Evolutionary conservation across 2,329 filamentous ascomycete genomes (phyloP).

Genomic region (Colletotrichum shisoi): DNA sequence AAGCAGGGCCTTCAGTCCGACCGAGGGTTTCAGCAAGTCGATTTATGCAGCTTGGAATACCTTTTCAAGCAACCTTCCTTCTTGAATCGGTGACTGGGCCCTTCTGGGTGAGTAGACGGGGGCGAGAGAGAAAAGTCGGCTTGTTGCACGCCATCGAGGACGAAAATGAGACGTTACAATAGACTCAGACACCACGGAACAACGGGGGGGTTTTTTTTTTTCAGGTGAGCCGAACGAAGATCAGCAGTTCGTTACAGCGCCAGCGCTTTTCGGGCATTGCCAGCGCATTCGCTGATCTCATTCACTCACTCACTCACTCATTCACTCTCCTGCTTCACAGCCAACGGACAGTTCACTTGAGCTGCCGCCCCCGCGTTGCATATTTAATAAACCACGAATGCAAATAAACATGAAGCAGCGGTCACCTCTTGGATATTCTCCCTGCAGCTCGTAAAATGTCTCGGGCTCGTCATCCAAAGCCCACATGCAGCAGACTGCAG

Average conservation of each 20-base stretch:
- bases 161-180: slow-evolving; percentile 30
- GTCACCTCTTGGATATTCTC: not conserved
- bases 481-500: slow-evolving; percentile 12
- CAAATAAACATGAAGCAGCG: not conserved
- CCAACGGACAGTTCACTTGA: not conserved
- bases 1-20: not conserved
- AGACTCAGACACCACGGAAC: slow-evolving; percentile 13
- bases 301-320: not conserved
- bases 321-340: too few relatives aligned
- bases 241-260: slow-evolving; percentile 17
- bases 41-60: slow-evolving; percentile 9
- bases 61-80: not conserved
- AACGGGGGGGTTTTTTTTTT: slow-evolving; percentile 28
- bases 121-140: slow-evolving; percentile 7
- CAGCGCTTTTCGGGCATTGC: slow-evolving; percentile 9
- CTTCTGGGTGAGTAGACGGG: not conserved
- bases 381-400: not conserved
- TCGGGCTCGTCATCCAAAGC: slow-evolving; percentile 19
- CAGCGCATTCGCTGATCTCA: not conserved
- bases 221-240: slow-evolving; percentile 15
- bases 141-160: slow-evolving; percentile 20
- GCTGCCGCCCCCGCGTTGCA: not conserved
- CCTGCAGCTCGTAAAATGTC: slow-evolving; percentile 20
- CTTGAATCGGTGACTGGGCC: not conserved
- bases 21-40: not conserved